Conservation (phyloP, 192 early-diverging fungal genomes). For the Coemansia pectinata region DNA sequence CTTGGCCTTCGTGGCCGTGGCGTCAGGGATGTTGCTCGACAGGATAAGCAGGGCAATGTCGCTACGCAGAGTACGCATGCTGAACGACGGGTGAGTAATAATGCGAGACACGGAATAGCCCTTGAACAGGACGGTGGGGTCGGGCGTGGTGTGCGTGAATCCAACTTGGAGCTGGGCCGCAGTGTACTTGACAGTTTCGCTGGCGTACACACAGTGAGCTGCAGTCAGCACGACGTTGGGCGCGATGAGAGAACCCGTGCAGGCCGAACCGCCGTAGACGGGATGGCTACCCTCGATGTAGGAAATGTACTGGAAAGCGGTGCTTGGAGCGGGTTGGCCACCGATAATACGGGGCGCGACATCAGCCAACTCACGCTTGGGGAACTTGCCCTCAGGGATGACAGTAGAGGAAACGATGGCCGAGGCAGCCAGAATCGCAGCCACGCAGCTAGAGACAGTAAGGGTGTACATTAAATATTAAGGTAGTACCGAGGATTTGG, state of each 20-base stretch:
- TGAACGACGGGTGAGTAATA: slow-evolving; percentile 30
- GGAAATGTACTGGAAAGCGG: slow-evolving; percentile 38
- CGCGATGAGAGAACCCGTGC: slow-evolving; percentile 52
- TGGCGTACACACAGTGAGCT: slow-evolving; percentile 38
- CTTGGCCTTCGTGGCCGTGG: slow-evolving; percentile 14
- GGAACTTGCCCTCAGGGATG: neutral
- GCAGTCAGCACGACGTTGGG: slow-evolving; percentile 53
- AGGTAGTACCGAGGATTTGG: neutral
- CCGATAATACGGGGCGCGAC: slow-evolving; percentile 43
- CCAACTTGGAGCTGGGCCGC: slow-evolving; percentile 26
- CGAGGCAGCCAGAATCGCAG: slow-evolving; percentile 5
- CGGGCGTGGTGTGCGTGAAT: slow-evolving; percentile 24
- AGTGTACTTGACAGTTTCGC: neutral
- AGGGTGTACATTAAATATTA: slow-evolving; percentile 1
- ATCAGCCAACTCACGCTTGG: slow-evolving; percentile 8
- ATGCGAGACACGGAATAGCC: slow-evolving; percentile 27
- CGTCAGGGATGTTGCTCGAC: slow-evolving; percentile 11
- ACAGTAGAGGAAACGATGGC: slow-evolving; percentile 1
- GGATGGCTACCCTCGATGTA: slow-evolving; percentile 21
- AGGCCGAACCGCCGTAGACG: slow-evolving; percentile 12
- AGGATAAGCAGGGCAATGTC: slow-evolving; percentile 49
- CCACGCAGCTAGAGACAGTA: slow-evolving; percentile 5
- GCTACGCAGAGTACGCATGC: slow-evolving; percentile 16
- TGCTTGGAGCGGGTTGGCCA: slow-evolving; percentile 15
- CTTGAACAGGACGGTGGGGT: slow-evolving; percentile 11